Base-by-base conservation (phyloP, 495 filamentous ascomycete genomes). In the Xylaria longipes region DNA sequence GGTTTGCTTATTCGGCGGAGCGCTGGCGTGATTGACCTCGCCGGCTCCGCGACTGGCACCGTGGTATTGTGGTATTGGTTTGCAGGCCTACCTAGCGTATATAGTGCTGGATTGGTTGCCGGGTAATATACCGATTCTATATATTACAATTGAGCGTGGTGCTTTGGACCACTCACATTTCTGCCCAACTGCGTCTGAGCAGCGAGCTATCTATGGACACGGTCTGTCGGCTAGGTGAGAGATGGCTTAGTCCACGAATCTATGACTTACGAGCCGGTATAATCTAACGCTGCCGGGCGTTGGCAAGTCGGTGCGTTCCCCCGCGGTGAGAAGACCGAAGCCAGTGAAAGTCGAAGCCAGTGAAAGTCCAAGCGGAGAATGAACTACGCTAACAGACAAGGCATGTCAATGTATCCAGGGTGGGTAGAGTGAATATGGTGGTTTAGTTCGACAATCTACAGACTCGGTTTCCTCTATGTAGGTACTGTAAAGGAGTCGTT, bases 1-100 rank as follows among this genome's bases (percentile, higher is more conserved):
- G n/a, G 35, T 14, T 56, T 54, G 65, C 27, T 41, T 50, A 52
- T 37, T 50, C n/a, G 60, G 29, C 60, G 60, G 60, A 27, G 46
- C 6, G 48, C 65, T 67, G 65, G 65, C 48, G 65, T 67, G 65
- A 67, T 67, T 29, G 48, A 67, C 31, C 29, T 31, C 31, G 29
- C 33, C 20, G 62, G 43, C 17, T 37, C 46, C 41, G n/a, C 33
- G 20, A 66, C 31, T 33, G 46, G 29, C 14, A 33, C 48, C 48
- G 37, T 39, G 65, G 15, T 33, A 33, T 20, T 41, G 4, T 1
- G 7, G 48, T 27, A 12, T 22, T 22, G 56, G 31, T 43, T 43
- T 41, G 65, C 35, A 56, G 14, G 48, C 31, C 48, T 54, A 54
- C n/a, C n/a, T n/a, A 52, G 64, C 29, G 31, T 33, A 58, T 8